A percentile compares a stretch with the other conserved stretches of the same genome.
phyloP scores from a whole-genome alignment of 73 alveolate genomes.

The Tetrahymena malaccensis region DNA sequence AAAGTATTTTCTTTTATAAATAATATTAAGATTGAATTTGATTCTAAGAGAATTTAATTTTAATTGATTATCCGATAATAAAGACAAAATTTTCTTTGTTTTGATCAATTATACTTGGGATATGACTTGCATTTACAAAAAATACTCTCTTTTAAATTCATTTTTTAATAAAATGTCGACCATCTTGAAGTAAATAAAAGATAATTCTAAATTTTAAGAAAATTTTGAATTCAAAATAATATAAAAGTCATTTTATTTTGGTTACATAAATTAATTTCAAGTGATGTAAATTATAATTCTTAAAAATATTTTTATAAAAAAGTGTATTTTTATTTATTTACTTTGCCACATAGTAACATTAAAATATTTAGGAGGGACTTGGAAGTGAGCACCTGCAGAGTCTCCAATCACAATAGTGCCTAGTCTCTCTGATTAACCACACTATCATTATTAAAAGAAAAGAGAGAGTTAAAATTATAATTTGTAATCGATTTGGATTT shows the following conservation, averaged over 20 bases:
- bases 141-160: too few relatives aligned
- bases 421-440: not conserved
- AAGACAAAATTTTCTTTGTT: too few relatives aligned
- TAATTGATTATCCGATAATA: too few relatives aligned
- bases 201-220: not conserved
- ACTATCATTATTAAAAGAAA: not conserved
- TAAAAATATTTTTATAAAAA: not conserved
- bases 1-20: not conserved
- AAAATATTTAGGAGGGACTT: not conserved
- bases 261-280: too few relatives aligned
- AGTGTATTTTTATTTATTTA: not conserved
- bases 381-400: conserved; percentile 2
- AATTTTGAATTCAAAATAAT: not conserved
- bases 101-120: too few relatives aligned
- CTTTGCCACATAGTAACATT: conserved; percentile 6
- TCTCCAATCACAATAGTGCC: conserved; percentile 1
- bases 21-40: not conserved
- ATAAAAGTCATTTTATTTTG: too few relatives aligned
- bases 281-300: not conserved
- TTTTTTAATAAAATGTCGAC: too few relatives aligned
- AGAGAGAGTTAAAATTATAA: too few relatives aligned
- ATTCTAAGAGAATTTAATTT: not conserved
- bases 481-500: not conserved
- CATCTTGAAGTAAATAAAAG: too few relatives aligned
- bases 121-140: too few relatives aligned